Conservation (phyloP, 2,329 filamentous ascomycete genomes). For the Beauveria scarabaeidicola region DNA sequence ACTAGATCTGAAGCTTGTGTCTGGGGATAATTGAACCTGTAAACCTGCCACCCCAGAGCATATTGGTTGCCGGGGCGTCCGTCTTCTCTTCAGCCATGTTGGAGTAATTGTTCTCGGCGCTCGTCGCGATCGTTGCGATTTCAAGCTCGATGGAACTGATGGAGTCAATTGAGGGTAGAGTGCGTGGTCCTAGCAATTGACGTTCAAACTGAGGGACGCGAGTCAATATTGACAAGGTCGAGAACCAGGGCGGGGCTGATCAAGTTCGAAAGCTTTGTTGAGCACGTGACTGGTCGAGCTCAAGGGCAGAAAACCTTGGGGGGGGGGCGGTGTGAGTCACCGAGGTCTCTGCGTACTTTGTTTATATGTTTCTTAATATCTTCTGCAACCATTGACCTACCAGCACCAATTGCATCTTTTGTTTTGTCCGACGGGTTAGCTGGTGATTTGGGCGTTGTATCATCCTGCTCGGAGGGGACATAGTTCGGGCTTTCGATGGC, state of each 20-base stretch:
- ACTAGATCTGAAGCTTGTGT: conserved; percentile 18
- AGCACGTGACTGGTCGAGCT: conserved; percentile 8
- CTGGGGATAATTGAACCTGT: conserved; percentile 30
- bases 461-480: not conserved
- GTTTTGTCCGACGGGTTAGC: not conserved
- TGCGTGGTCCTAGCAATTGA: conserved; percentile 13
- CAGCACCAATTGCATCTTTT: not conserved
- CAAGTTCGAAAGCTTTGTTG: conserved; percentile 13
- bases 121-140: conserved; percentile 14
- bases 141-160: conserved; percentile 14
- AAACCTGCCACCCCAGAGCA: conserved; percentile 42
- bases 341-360: too few relatives aligned
- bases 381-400: not conserved
- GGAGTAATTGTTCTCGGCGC: not conserved
- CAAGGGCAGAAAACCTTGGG: too few relatives aligned
- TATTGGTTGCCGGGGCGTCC: conserved; percentile 21
- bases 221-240: conserved; percentile 16
- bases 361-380: too few relatives aligned
- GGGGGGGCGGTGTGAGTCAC: too few relatives aligned
- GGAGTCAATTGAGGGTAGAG: conserved; percentile 14
- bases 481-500: not conserved
- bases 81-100: conserved; percentile 19
- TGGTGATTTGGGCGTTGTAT: not conserved
- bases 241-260: conserved; percentile 13
- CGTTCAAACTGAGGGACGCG: conserved; percentile 14